Base-by-base conservation (phyloP, 208 protist genomes). In the Leishmania tropica region DNA sequence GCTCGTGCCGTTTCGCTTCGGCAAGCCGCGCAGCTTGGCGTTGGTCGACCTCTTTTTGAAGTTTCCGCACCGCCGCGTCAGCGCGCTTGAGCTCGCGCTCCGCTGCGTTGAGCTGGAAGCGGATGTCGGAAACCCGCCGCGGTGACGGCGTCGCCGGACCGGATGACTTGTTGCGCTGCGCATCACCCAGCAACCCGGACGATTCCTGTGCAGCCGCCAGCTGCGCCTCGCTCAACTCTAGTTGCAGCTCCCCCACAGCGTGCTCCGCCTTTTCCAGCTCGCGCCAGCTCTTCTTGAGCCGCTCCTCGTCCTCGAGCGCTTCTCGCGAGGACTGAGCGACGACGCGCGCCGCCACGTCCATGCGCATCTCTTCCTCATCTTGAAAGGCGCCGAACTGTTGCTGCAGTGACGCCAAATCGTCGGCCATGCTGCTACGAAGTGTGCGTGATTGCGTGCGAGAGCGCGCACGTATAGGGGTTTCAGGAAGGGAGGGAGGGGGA, bases 291-390 rank as follows among this genome's bases (percentile, higher is more conserved):
- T 81, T 72, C 28, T 83, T 70, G 17, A 94, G 19, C 42, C 77
- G 71, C 48, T 83, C 84, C 76, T 96, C 83, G 75, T 96, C 92
- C 31, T 85, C 84, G 17, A 89, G 47, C 11, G 84, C 87, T 8
- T 68, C 90, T 1, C 71, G 67, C 24, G 87, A 84, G 11, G 83
- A 85, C 42, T 77, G 73, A 6, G 88, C 88, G 11, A 90, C 85
- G 2, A 96, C 84, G 10, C 64, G 78, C 10, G 92, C 92, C 17
- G 81, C 90, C 31, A 96, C 90, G 31, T 93, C 88, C 31, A 82
- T 54, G 6, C 90, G 84, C 79, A 96, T 81, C 35, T 81, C 82
- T 19, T 85, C 87, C 70, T 96, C 92, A 78, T 93, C 90, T 54
- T 91, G 83, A 79, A 87, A 90, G 74, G 65, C 78, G 56, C 93